phyloP scores from a whole-genome alignment of 2,329 filamentous ascomycete species.

The Diaporthe batatas region DNA sequence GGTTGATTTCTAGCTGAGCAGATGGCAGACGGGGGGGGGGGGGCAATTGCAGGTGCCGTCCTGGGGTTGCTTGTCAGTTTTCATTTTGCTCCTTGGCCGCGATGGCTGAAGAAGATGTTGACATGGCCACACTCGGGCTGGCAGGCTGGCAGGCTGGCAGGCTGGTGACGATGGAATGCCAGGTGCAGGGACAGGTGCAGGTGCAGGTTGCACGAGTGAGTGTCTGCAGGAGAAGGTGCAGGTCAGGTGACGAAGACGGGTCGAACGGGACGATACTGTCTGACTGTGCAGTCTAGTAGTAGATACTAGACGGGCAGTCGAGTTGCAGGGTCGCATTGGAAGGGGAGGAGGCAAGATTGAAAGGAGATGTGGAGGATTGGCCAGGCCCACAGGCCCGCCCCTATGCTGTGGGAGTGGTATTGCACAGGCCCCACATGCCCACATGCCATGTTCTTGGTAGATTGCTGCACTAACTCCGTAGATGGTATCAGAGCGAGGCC shows the following conservation, averaged over 20 bases:
- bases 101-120: constrained; percentile 4
- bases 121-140: background rate
- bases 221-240: background rate
- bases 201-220: no score
- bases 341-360: constrained; percentile 32
- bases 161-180: background rate
- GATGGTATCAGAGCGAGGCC: constrained; percentile 16
- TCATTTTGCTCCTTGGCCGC: background rate
- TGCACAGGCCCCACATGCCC: constrained; percentile 21
- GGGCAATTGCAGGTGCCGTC: background rate
- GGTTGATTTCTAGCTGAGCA: constrained; percentile 1
- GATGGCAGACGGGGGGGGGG: background rate
- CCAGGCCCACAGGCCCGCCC: constrained; percentile 26
- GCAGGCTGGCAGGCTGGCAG: background rate
- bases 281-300: no score
- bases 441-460: constrained; percentile 21
- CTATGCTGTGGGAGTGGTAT: constrained; percentile 4
- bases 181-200: background rate
- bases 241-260: constrained; percentile 23
- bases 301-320: background rate
- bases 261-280: background rate
- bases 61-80: background rate
- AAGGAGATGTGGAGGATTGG: constrained; percentile 32
- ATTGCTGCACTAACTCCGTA: constrained; percentile 7
- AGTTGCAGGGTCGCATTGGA: constrained; percentile 29